Evolutionary conservation across 371 early-diverging fungal species (phyloP).

Genomic region (Mortierella sp.): DNA sequence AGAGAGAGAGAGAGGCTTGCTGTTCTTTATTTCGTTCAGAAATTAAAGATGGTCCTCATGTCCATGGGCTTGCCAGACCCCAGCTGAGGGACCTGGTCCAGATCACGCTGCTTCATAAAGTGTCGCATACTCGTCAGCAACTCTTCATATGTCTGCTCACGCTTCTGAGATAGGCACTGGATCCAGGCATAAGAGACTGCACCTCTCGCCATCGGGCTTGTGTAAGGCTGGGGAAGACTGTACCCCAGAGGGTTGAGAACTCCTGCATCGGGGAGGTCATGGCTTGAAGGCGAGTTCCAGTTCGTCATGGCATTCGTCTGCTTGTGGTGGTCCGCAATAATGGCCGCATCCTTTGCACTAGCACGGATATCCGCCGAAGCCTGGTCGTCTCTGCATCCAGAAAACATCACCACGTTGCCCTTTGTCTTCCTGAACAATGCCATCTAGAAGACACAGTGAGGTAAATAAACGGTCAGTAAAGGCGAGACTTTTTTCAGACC

Average conservation of each 20-base stretch:
- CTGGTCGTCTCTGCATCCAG: constrained; percentile 73
- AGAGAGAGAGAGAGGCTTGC: too few relatives aligned
- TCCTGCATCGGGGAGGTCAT: constrained; percentile 13
- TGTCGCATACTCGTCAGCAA: constrained; percentile 60
- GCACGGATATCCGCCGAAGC: constrained; percentile 67
- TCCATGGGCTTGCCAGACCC: constrained; percentile 74
- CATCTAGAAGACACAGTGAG: constrained; percentile 15
- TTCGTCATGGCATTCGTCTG: constrained; percentile 35
- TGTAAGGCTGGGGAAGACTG: constrained; percentile 51
- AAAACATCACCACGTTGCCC: constrained; percentile 62
- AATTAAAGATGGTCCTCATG: constrained; percentile 59
- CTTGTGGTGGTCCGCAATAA: constrained; percentile 42
- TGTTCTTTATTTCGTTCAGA: constrained; percentile 9
- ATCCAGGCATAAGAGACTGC: constrained; percentile 69
- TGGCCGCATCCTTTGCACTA: constrained; percentile 38
- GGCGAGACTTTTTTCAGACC: not conserved
- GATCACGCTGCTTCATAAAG: constrained; percentile 61
- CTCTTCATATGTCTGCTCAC: constrained; percentile 59
- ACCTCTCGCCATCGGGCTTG: constrained; percentile 56
- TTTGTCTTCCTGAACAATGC: constrained; percentile 51
- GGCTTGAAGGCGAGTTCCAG: constrained; percentile 19
- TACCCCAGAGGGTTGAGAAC: constrained; percentile 41
- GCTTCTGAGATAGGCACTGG: constrained; percentile 53
- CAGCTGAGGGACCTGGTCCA: constrained; percentile 78
- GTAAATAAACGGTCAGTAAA: not conserved